Evolutionary conservation across 805 yeast species (phyloP).

Genomic region (Suhomyces tanzawaensis): DNA sequence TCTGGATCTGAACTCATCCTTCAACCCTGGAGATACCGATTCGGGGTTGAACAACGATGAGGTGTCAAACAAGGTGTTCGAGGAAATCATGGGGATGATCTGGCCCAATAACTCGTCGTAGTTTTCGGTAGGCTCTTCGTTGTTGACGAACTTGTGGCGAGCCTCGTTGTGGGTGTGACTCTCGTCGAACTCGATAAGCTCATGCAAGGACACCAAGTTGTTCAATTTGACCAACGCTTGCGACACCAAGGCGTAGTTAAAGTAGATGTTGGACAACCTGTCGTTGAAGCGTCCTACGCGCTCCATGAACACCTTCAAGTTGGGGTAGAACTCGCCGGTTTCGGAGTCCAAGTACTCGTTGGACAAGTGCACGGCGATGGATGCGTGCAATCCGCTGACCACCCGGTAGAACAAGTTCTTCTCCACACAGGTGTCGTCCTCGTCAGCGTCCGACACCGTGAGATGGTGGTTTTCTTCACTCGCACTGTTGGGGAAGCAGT

Average conservation of each 20-base stretch:
- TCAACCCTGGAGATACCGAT: slow-evolving; percentile 51
- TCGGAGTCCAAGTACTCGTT: slow-evolving; percentile 64
- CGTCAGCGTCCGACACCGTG: slow-evolving; percentile 27
- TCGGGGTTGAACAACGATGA: slow-evolving; percentile 45
- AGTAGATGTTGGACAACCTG: slow-evolving; percentile 82
- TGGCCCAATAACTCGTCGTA: slow-evolving; percentile 29
- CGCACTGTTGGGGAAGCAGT: slow-evolving; percentile 63
- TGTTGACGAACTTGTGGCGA: slow-evolving; percentile 47
- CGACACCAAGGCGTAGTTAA: slow-evolving; percentile 85
- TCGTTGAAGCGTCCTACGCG: slow-evolving; percentile 91
- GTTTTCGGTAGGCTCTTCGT: slow-evolving; percentile 32
- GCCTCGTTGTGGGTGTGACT: slow-evolving; percentile 9
- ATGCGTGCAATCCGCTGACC: slow-evolving; percentile 91
- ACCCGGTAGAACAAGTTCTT: slow-evolving; percentile 85
- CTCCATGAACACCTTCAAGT: slow-evolving; percentile 75
- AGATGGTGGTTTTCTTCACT: slow-evolving; percentile 28
- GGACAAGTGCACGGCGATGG: slow-evolving; percentile 88
- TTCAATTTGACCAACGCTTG: slow-evolving; percentile 70
- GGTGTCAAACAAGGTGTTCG: slow-evolving; percentile 45
- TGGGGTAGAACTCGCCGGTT: slow-evolving; percentile 82
- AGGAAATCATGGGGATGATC: slow-evolving; percentile 39
- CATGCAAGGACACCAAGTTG: slow-evolving; percentile 27
- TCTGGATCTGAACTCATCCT: slow-evolving; percentile 80
- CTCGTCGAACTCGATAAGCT: slow-evolving; percentile 25
- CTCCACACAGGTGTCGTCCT: slow-evolving; percentile 64